Conservation (phyloP, 2,329 filamentous ascomycete species). For the Aspergillus pseudotamarii region DNA sequence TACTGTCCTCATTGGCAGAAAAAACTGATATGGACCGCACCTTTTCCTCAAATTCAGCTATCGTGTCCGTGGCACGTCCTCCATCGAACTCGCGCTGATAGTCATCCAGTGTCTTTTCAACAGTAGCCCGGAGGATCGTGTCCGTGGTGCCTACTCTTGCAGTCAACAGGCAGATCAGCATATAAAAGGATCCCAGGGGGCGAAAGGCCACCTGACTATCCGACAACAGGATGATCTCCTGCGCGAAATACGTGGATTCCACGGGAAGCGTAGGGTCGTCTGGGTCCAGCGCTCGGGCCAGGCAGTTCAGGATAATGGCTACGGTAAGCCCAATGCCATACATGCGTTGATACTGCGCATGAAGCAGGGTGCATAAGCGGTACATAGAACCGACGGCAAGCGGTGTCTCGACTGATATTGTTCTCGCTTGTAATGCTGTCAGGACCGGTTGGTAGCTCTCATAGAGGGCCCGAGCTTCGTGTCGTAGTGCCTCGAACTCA, state of each 20-base stretch:
- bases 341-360: slow-evolving; percentile 36
- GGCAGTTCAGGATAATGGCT: slow-evolving; percentile 35
- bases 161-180: slow-evolving; percentile 30
- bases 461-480: slow-evolving; percentile 29
- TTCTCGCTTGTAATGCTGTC: slow-evolving; percentile 19
- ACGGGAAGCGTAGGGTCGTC: slow-evolving; percentile 17
- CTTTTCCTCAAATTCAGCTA: background rate
- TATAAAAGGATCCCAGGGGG: slow-evolving; percentile 37
- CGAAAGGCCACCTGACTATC: slow-evolving; percentile 29
- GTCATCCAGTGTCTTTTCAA: slow-evolving; percentile 24
- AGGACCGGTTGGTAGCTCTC: slow-evolving; percentile 25
- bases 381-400: background rate
- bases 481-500: slow-evolving; percentile 15
- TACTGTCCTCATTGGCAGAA: background rate
- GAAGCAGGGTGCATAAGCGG: slow-evolving; percentile 17
- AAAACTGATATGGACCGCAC: background rate
- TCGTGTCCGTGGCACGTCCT: background rate
- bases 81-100: slow-evolving; percentile 30
- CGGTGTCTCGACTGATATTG: slow-evolving; percentile 13
- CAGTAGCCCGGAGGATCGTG: slow-evolving; percentile 13
- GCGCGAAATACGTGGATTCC: slow-evolving; percentile 25
- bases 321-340: slow-evolving; percentile 37
- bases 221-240: slow-evolving; percentile 33
- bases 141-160: slow-evolving; percentile 30
- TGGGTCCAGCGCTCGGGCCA: slow-evolving; percentile 33